These are phyloP conservation scores for Misopates orontium DNA, from an alignment of 257 asterid genomes.

Conservation along the genomic window DNA sequence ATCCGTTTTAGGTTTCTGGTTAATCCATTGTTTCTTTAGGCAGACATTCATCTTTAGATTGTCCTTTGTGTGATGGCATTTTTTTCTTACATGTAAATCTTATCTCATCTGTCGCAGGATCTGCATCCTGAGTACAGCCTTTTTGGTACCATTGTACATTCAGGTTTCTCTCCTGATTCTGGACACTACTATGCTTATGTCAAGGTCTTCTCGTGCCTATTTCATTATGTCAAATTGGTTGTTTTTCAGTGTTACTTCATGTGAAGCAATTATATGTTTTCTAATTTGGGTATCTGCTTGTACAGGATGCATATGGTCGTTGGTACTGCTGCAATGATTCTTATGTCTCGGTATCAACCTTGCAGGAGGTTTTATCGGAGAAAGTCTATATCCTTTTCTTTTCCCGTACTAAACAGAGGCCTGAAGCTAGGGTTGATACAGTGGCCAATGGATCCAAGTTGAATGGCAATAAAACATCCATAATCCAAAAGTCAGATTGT, in stretches of 20 bases:
- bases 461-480: constrained; percentile 50
- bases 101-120: constrained; percentile 62
- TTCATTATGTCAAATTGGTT: constrained; percentile 18
- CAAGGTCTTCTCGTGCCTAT: constrained; percentile 55
- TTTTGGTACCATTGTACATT: constrained; percentile 93
- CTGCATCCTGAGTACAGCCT: constrained; percentile 82
- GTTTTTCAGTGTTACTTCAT: constrained; percentile 19
- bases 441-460: constrained; percentile 60
- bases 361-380: constrained; percentile 90
- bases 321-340: constrained; percentile 99
- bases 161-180: constrained; percentile 95
- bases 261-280: constrained; percentile 11
- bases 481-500: constrained; percentile 36
- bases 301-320: constrained; percentile 84
- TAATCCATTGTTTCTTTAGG: constrained; percentile 14
- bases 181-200: constrained; percentile 99
- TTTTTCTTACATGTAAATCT: constrained; percentile 17
- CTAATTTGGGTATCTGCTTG: constrained; percentile 26
- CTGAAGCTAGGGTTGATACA: constrained; percentile 45
- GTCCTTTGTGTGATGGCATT: constrained; percentile 11
- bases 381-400: constrained; percentile 90
- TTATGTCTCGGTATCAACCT: constrained; percentile 62
- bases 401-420: constrained; percentile 87
- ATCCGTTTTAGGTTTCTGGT: neutral
- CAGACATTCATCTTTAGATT: constrained; percentile 10